Base-by-base conservation (phyloP, 352 stramenopile species). In the Aphanomyces invadans region DNA sequence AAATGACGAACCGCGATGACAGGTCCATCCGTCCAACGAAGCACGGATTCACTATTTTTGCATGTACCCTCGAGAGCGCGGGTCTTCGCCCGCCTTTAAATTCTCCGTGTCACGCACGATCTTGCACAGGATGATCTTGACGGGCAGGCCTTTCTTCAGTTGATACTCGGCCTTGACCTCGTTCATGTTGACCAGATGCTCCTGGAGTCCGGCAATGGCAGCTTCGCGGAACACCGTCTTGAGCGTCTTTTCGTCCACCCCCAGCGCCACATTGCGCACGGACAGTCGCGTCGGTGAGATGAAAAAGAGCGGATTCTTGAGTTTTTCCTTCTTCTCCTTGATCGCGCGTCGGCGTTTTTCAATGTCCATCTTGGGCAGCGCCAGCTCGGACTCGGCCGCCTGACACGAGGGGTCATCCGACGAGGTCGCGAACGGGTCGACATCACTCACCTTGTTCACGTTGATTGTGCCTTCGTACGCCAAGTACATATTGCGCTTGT, bases 271-370 rank as follows among this genome's bases (percentile, higher is more conserved):
- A 74, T 99, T 99, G 44, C 95, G 83, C 65, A 99, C 87, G 60
- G 87, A 96, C 4, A 99, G 78, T 63, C 96, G 87, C 69, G 87
- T 73, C 1, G 96, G 95, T 71, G 96, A 98, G 60, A 99, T 95
- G 69, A 98, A 98, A 72, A 98, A 98, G 45, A 98, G 80, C 5
- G 96, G 96, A 67, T 97, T 98, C 71, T 97, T 93, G 29, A 99
- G 81, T 76, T 99, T 99, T 36, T 92, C 86, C 73, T 96, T 97
- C 78, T 98, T 98, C 65, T 98, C 95, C 39, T 88, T 79, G 67
- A 97, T 89, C 2, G 93, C 93, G 28, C 82, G 77, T 45, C 92
- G 86, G 38, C 96, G 83, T 74, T 98, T 98, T 38, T 96, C 83
- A 65, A 98, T 92, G 73, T 99, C 96, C 71, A 86, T 80, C 64